A percentile compares a stretch with the other conserved stretches of the same genome.
Conservation (phyloP, 441 rosid species). For the Viola pubescens region DNA sequence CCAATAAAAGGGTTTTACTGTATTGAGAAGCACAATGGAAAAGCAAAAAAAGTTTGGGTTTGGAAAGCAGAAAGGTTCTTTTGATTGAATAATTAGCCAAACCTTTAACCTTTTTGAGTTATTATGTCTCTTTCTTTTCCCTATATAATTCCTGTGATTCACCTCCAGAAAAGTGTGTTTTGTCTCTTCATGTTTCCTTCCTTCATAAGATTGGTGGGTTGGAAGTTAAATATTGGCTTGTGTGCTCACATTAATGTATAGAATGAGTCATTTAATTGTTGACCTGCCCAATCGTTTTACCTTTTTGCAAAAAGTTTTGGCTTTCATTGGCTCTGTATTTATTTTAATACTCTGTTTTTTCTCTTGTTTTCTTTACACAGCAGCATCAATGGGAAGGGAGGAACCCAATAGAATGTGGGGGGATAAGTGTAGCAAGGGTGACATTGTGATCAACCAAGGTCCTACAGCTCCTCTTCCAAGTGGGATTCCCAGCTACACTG, state of each 20-base stretch:
- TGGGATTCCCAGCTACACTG: slow-evolving; percentile 77
- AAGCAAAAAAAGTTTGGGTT: neutral
- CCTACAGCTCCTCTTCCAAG: slow-evolving; percentile 54
- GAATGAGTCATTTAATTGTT: neutral
- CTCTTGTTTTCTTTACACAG: slow-evolving; percentile 14
- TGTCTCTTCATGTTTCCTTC: slow-evolving; percentile 24
- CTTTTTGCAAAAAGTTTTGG: neutral
- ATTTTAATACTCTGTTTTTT: neutral
- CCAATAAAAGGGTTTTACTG: neutral
- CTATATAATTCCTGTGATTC: slow-evolving; percentile 29
- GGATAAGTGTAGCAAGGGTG: slow-evolving; percentile 53
- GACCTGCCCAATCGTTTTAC: neutral
- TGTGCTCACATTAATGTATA: slow-evolving; percentile 8
- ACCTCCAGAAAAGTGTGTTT: slow-evolving; percentile 34
- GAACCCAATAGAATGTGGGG: slow-evolving; percentile 48
- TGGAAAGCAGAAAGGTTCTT: neutral
- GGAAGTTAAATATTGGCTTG: neutral
- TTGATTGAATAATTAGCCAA: neutral
- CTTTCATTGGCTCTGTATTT: neutral
- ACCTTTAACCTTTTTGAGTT: slow-evolving; percentile 13
- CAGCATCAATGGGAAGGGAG: slow-evolving; percentile 14
- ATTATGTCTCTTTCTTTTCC: slow-evolving; percentile 20
- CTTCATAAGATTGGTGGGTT: slow-evolving; percentile 13
- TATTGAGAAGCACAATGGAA: slow-evolving; percentile 6
- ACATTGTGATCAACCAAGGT: slow-evolving; percentile 66